phyloP scores from a whole-genome alignment of 306 rosid species.

The Rubus parviflorus region DNA sequence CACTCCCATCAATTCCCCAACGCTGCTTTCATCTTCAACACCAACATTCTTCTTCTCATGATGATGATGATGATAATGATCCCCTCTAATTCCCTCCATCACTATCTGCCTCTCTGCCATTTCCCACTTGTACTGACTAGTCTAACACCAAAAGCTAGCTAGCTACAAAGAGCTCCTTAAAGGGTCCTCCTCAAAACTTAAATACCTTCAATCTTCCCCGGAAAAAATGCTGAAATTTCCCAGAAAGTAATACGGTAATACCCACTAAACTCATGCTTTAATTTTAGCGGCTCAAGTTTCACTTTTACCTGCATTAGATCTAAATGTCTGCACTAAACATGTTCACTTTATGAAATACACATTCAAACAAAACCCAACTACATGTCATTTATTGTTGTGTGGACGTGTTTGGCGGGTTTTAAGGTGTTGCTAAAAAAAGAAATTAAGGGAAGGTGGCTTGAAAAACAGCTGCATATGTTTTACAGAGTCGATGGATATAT shows the following conservation, averaged over 20 bases:
- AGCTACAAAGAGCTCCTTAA: not conserved
- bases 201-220: constrained; percentile 6
- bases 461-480: constrained; percentile 17
- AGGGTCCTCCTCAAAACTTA: not conserved
- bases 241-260: constrained; percentile 16
- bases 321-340: not conserved
- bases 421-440: not conserved
- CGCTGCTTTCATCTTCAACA: constrained; percentile 18
- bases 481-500: not conserved
- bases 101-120: constrained; percentile 18
- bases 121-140: not conserved
- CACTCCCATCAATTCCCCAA: constrained; percentile 47
- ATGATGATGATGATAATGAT: not conserved
- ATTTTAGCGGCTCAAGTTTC: not conserved
- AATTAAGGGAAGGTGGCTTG: not conserved
- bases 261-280: too few relatives aligned
- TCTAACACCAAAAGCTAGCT: not conserved
- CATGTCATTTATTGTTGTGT: not conserved
- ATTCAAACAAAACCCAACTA: not conserved
- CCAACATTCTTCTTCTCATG: constrained; percentile 11
- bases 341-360: not conserved
- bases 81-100: constrained; percentile 23
- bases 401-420: constrained; percentile 28
- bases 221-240: constrained; percentile 22
- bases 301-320: not conserved